Conservation (phyloP, 2,329 filamentous ascomycete species). For the Colletotrichum tropicicola region DNA sequence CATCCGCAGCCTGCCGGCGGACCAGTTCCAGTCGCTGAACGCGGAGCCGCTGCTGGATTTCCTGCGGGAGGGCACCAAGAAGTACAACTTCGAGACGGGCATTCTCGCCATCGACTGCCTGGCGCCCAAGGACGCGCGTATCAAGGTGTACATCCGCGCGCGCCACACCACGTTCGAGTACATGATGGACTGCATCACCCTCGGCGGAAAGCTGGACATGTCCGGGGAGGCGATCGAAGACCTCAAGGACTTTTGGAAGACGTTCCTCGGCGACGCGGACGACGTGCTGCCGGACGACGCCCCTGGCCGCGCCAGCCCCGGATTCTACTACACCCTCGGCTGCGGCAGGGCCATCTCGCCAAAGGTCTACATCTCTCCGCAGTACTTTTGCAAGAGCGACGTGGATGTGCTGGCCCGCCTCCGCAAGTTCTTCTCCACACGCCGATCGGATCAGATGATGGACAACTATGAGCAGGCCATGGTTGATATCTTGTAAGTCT, state of each 20-base stretch:
- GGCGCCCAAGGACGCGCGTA: conserved; percentile 12
- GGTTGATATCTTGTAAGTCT: conserved; percentile 23
- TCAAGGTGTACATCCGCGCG: conserved; percentile 24
- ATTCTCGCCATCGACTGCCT: conserved; percentile 26
- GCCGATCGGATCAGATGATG: conserved; percentile 25
- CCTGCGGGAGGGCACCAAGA: conserved; percentile 12
- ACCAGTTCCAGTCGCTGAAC: conserved; percentile 4
- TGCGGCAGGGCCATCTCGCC: conserved; percentile 18
- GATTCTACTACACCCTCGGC: conserved; percentile 28
- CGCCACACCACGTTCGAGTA: conserved; percentile 22
- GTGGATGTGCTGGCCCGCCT: conserved; percentile 18
- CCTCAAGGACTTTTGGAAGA: conserved; percentile 22
- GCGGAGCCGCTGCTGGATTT: conserved; percentile 18
- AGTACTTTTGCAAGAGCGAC: conserved; percentile 19
- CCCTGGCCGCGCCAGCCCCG: conserved; percentile 17
- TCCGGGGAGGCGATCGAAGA: conserved; percentile 22
- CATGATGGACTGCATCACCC: conserved; percentile 28
- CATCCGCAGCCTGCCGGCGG: conserved; percentile 12
- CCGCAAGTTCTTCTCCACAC: conserved; percentile 23
- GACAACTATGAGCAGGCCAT: conserved; percentile 25
- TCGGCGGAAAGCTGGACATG: conserved; percentile 23
- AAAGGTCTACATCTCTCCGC: conserved; percentile 25
- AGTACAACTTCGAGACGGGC: conserved; percentile 25
- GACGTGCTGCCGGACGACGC: conserved; percentile 17
- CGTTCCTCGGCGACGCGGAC: conserved; percentile 6